A percentile compares a stretch with the other conserved stretches of the same genome.
Conservation (phyloP, 768 basidiomycete species). For the Boletus coccyginus region DNA sequence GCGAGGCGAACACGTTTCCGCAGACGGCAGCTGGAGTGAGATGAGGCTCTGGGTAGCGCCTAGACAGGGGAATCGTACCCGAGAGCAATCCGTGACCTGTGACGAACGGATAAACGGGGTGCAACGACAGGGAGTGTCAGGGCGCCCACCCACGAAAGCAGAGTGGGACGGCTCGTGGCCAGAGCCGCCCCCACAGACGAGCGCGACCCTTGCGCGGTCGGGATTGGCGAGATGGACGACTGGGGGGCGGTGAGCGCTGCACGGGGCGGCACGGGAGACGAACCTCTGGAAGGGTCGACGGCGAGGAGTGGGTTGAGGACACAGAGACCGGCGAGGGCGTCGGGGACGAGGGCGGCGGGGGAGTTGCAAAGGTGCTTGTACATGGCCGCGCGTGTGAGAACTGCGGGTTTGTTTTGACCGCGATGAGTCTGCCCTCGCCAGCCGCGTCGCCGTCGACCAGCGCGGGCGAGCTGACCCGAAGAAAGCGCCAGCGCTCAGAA, state of each 20-base stretch:
- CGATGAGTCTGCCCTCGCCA: conserved; percentile 45
- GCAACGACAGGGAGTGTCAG: neutral
- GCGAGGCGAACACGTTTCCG: conserved; percentile 88
- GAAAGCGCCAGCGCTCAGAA: conserved; percentile 72
- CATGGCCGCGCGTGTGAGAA: neutral
- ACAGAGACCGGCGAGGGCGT: conserved; percentile 74
- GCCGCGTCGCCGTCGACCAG: conserved; percentile 35
- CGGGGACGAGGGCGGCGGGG: conserved; percentile 66
- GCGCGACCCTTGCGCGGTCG: conserved; percentile 64
- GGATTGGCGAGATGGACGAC: conserved; percentile 61
- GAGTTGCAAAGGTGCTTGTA: conserved; percentile 78
- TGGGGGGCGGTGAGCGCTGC: conserved; percentile 22
- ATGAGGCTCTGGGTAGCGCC: neutral
- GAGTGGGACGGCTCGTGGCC: conserved; percentile 93
- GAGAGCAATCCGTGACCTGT: conserved; percentile 76
- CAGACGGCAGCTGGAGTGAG: conserved; percentile 63
- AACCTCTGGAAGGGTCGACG: conserved; percentile 67
- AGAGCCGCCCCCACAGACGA: conserved; percentile 82
- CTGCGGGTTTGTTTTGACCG: conserved; percentile 6
- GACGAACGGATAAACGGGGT: neutral
- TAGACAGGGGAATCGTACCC: conserved; percentile 37
- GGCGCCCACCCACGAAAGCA: conserved; percentile 74
- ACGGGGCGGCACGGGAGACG: neutral
- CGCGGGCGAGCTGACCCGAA: conserved; percentile 33
- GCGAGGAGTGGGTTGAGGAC: conserved; percentile 67